A percentile compares a stretch with the other conserved stretches of the same genome.
phyloP scores from a whole-genome alignment of 2,329 filamentous ascomycete species.

The Fusarium neocosmosporiellum region DNA sequence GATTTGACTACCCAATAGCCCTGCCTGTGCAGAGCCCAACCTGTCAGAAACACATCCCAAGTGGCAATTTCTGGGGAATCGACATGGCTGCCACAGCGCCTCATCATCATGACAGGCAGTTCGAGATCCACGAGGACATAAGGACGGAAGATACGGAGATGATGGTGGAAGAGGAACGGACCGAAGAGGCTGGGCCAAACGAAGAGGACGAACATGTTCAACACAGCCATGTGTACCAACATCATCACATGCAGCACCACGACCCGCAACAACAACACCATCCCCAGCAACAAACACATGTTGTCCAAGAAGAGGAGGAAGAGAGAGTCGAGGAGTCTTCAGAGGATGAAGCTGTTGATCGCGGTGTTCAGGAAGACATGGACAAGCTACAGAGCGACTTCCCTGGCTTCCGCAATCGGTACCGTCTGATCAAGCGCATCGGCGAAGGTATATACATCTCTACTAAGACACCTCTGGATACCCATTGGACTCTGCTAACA shows the following conservation, averaged over 20 bases:
- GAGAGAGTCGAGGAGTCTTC: conserved; percentile 57
- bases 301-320: conserved; percentile 50
- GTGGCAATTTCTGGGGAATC: neutral
- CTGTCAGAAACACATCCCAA: neutral
- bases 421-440: conserved; percentile 94
- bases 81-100: conserved; percentile 40
- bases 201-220: conserved; percentile 41
- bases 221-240: conserved; percentile 35
- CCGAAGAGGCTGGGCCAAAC: conserved; percentile 38
- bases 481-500: conserved; percentile 13
- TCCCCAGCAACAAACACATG: conserved; percentile 23
- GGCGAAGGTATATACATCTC: conserved; percentile 77
- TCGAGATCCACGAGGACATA: conserved; percentile 63
- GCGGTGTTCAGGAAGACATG: conserved; percentile 85
- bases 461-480: neutral
- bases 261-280: conserved; percentile 25
- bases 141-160: conserved; percentile 63
- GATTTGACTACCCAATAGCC: neutral
- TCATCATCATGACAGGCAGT: conserved; percentile 51
- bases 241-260: conserved; percentile 27
- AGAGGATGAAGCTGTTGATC: conserved; percentile 74
- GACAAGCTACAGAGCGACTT: conserved; percentile 84
- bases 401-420: conserved; percentile 83
- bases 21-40: neutral
- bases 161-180: conserved; percentile 56